phyloP scores from a whole-genome alignment of 148 eudicot genomes.

The Cornus florida region DNA sequence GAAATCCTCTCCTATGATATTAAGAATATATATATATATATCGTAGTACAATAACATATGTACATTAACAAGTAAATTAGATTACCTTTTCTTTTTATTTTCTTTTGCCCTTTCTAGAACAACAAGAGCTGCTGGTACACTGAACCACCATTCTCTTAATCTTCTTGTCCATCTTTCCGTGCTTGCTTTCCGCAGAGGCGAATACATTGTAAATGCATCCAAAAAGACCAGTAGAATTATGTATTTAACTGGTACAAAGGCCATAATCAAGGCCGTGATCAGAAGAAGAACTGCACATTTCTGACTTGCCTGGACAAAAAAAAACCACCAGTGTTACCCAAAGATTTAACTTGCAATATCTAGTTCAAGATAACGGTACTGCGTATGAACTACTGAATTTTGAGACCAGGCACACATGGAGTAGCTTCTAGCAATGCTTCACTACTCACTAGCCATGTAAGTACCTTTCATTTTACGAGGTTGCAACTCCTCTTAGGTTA shows the following conservation, averaged over 20 bases:
- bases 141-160: slow-evolving; percentile 93
- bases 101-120: slow-evolving; percentile 61
- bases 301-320: slow-evolving; percentile 65
- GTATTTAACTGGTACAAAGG: slow-evolving; percentile 60
- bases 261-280: slow-evolving; percentile 46
- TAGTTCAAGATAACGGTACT: not conserved
- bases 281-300: slow-evolving; percentile 55
- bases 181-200: slow-evolving; percentile 66
- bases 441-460: too few species aligned
- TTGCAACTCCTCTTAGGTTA: not conserved
- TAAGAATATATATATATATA: slow-evolving; percentile 1
- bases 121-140: slow-evolving; percentile 95
- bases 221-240: slow-evolving; percentile 44
- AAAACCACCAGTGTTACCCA: not conserved
- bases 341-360: not conserved
- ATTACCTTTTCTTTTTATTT: slow-evolving; percentile 64
- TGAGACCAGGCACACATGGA: not conserved
- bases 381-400: not conserved
- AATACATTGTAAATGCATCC: slow-evolving; percentile 71
- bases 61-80: not conserved
- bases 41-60: not conserved
- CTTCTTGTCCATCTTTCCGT: slow-evolving; percentile 78
- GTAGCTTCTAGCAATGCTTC: not conserved
- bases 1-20: not conserved
- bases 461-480: not conserved